These are phyloP conservation scores for Fistulinella cinereoalba DNA, from an alignment of 1,284 basidiomycete species.

Conservation along the genomic window DNA sequence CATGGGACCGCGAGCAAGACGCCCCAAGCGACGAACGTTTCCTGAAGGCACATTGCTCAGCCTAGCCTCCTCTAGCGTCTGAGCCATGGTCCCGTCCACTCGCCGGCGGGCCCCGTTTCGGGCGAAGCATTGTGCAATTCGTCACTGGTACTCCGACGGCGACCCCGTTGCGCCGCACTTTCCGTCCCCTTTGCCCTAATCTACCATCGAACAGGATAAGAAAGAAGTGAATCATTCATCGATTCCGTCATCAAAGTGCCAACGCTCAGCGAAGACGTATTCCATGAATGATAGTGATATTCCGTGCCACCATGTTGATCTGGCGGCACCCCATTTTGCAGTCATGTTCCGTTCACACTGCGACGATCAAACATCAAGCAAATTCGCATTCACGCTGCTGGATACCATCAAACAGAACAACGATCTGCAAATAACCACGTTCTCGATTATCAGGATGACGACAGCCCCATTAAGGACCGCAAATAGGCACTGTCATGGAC, in stretches of 20 bases:
- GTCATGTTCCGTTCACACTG: neutral
- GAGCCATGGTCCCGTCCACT: neutral
- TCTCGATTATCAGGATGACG: neutral
- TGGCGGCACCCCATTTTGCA: neutral
- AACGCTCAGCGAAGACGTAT: neutral
- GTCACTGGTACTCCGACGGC: neutral
- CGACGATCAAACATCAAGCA: neutral
- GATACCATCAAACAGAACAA: neutral
- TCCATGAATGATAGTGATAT: neutral
- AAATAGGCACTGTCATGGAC: neutral
- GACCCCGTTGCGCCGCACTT: neutral
- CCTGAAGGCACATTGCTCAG: neutral
- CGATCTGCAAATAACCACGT: neutral
- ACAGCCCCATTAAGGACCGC: conserved; percentile 4
- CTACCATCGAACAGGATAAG: neutral
- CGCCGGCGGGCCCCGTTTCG: neutral
- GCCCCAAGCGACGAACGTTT: conserved; percentile 21
- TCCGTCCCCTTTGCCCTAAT: neutral
- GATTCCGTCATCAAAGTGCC: neutral
- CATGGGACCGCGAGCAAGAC: neutral
- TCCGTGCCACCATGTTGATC: conserved; percentile 1
- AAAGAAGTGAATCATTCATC: neutral
- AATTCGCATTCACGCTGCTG: conserved; percentile 6
- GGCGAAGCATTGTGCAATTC: neutral
- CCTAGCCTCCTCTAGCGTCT: neutral